These are phyloP conservation scores for Puccinia polysora DNA, from an alignment of 1,284 basidiomycete genomes.

Conservation along the genomic window DNA sequence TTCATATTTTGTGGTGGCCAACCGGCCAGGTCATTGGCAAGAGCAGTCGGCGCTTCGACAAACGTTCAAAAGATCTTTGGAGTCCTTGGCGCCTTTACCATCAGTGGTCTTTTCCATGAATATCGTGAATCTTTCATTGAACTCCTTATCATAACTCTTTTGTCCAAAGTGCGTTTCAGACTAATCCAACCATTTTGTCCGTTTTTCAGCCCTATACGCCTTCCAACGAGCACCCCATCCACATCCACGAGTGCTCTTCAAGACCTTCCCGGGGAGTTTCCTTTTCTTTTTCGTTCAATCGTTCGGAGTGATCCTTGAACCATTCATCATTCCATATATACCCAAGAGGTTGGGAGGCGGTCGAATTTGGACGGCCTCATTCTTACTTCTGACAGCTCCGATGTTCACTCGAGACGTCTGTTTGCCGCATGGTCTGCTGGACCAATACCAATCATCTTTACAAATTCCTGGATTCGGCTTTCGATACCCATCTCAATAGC, in stretches of 20 bases:
- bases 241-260: slow-evolving; percentile 6
- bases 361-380: slow-evolving; percentile 1
- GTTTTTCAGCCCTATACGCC: not conserved
- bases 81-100: slow-evolving; percentile 19
- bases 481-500: not conserved
- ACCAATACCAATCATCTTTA: not conserved
- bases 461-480: slow-evolving; percentile 6
- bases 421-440: not conserved
- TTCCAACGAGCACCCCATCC: slow-evolving; percentile 11
- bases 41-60: not conserved
- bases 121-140: slow-evolving; percentile 3
- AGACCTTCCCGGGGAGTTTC: slow-evolving; percentile 5
- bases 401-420: slow-evolving; percentile 18
- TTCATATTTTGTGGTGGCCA: slow-evolving; percentile 28
- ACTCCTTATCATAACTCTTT: not conserved
- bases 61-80: slow-evolving; percentile 3
- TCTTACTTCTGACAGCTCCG: slow-evolving; percentile 13
- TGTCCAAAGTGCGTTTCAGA: not conserved
- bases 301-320: slow-evolving; percentile 24
- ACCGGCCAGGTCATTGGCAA: slow-evolving; percentile 1
- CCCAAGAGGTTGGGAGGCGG: slow-evolving; percentile 17
- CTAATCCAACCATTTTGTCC: not conserved
- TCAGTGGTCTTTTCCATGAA: slow-evolving; percentile 34
- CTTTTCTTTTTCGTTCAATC: slow-evolving; percentile 32
- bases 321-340: slow-evolving; percentile 23